These are phyloP conservation scores for Spongospora subterranea DNA, from an alignment of 208 protist genomes.

Conservation along the genomic window DNA sequence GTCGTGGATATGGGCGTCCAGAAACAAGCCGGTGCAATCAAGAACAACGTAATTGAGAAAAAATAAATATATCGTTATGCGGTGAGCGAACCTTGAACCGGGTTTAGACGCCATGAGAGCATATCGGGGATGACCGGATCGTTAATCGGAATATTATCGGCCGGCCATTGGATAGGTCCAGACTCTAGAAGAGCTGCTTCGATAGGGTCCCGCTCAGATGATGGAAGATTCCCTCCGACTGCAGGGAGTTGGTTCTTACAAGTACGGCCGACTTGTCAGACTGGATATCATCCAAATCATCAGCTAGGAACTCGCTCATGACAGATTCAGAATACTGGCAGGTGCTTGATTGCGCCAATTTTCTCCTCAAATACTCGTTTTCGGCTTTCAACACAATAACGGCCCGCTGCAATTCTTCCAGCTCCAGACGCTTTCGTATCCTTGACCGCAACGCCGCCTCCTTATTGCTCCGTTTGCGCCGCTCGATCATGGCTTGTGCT, in stretches of 20 bases:
- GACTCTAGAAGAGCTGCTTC: not conserved
- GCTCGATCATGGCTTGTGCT: not conserved
- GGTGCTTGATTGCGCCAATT: not conserved
- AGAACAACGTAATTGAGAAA: not conserved
- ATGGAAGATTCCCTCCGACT: not conserved
- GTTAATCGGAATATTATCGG: not conserved
- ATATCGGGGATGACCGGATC: not conserved
- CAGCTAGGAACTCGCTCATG: not conserved
- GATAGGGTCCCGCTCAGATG: not conserved
- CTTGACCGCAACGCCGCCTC: not conserved
- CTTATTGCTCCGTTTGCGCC: not conserved
- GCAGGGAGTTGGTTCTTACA: not conserved
- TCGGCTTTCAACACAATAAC: not conserved
- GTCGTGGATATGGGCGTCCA: not conserved
- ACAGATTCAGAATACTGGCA: not conserved
- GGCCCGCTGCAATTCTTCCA: not conserved
- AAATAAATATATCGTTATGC: not conserved
- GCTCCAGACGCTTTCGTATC: not conserved
- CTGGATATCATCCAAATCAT: not conserved
- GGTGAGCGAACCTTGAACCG: not conserved
- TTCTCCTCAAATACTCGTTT: not conserved
- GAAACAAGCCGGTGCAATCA: not conserved
- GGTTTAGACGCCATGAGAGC: not conserved
- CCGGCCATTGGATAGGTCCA: not conserved
- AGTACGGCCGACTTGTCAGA: not conserved